phyloP scores from a whole-genome alignment of 78 protist genomes.

The Tieghemostelium lacteum region DNA sequence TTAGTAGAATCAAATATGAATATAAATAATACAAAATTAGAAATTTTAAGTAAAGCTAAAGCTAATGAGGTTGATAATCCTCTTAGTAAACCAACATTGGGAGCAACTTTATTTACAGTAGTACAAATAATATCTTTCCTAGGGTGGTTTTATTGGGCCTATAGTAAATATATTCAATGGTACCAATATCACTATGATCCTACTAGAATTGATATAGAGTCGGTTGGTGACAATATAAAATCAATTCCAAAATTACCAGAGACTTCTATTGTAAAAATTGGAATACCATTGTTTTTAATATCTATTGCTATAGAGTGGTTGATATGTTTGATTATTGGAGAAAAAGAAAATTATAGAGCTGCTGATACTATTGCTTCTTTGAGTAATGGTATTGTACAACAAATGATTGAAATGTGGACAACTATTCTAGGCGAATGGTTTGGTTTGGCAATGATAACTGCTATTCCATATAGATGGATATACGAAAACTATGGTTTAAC shows the following conservation, averaged over 20 bases:
- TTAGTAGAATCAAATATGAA: no score
- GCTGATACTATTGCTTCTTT: conserved; percentile 11
- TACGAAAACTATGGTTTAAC: conserved; percentile 2
- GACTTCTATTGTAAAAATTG: conserved; percentile 8
- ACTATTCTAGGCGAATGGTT: background rate
- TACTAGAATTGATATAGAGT: no score
- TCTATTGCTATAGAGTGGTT: background rate
- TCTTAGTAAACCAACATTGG: background rate
- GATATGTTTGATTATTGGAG: background rate
- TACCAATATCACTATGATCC: no score
- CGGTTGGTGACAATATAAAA: background rate
- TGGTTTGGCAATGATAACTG: conserved; percentile 1
- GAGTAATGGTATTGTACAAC: conserved; percentile 5
- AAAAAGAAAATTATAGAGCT: background rate
- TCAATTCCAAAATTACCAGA: background rate
- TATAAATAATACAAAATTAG: no score
- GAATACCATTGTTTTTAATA: background rate
- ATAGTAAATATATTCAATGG: conserved; percentile 1
- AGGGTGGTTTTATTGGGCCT: conserved; percentile 8
- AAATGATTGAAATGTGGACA: conserved; percentile 17
- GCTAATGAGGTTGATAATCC: conserved; percentile 9
- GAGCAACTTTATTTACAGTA: background rate
- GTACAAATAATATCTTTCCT: background rate
- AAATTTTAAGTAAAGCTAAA: background rate
- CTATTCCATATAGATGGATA: conserved; percentile 5